A percentile compares a stretch with the other conserved stretches of the same genome.
These are phyloP conservation scores for Aspergillus japonicus DNA, from an alignment of 2,329 filamentous ascomycete species.

Conservation along the genomic window DNA sequence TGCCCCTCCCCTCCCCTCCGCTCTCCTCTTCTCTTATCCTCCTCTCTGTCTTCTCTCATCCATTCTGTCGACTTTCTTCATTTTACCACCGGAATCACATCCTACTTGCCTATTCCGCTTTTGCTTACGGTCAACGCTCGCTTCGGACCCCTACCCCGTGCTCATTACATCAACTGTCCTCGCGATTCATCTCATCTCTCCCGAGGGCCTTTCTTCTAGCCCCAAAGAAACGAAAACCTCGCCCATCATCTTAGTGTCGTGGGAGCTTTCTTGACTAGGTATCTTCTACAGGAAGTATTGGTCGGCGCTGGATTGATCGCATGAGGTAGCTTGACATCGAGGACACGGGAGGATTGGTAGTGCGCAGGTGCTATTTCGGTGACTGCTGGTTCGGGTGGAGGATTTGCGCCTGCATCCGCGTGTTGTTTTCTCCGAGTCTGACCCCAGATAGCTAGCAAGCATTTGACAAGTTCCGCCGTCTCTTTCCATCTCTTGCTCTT, in stretches of 20 bases:
- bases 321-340: constrained; percentile 26
- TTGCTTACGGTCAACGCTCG: neutral
- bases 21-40: neutral
- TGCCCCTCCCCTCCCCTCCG: constrained; percentile 14
- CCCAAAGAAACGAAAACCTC: neutral
- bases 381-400: constrained; percentile 25
- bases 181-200: neutral
- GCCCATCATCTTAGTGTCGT: constrained; percentile 7
- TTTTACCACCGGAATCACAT: neutral
- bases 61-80: neutral
- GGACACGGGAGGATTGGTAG: constrained; percentile 21
- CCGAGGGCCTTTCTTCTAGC: neutral
- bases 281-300: constrained; percentile 21
- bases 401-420: constrained; percentile 32
- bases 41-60: neutral
- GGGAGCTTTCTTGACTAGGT: constrained; percentile 18
- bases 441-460: constrained; percentile 48
- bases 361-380: constrained; percentile 24
- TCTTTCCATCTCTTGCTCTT: constrained; percentile 37
- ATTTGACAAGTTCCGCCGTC: constrained; percentile 44
- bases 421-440: constrained; percentile 40
- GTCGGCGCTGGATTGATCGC: constrained; percentile 18
- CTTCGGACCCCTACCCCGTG: neutral
- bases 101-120: constrained; percentile 7
- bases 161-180: constrained; percentile 7